These are phyloP conservation scores for Calonectria pauciramosa DNA, from an alignment of 2,329 filamentous ascomycete genomes.

Conservation along the genomic window DNA sequence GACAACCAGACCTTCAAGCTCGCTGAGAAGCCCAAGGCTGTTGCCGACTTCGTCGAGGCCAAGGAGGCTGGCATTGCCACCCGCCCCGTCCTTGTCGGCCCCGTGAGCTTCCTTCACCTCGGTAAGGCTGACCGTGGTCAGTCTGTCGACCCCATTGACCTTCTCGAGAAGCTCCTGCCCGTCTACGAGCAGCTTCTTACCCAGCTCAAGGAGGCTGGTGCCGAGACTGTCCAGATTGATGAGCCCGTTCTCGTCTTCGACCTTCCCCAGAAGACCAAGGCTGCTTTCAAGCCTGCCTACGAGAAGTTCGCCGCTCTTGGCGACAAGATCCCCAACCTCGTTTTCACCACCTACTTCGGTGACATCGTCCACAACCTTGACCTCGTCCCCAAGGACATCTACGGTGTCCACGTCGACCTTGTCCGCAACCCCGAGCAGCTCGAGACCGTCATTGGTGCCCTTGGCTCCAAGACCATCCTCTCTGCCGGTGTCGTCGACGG, in stretches of 20 bases:
- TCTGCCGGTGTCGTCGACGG: constrained; percentile 98
- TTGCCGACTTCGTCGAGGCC: constrained; percentile 94
- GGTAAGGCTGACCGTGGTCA: constrained; percentile 98
- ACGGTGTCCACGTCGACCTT: constrained; percentile 94
- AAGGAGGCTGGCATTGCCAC: constrained; percentile 96
- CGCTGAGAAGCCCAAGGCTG: constrained; percentile 88
- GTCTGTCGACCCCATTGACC: constrained; percentile 91
- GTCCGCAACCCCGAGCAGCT: constrained; percentile 99
- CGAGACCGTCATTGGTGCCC: constrained; percentile 82
- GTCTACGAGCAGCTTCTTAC: constrained; percentile 93
- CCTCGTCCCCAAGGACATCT: constrained; percentile 81
- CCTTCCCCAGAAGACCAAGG: constrained; percentile 89
- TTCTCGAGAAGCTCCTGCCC: constrained; percentile 93
- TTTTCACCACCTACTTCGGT: constrained; percentile 98
- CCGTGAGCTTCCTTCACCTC: constrained; percentile 97
- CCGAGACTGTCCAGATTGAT: constrained; percentile 97
- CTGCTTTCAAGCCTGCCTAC: constrained; percentile 97
- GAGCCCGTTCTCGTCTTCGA: constrained; percentile 98
- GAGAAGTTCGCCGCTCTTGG: constrained; percentile 86
- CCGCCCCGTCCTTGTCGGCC: constrained; percentile 93
- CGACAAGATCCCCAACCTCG: constrained; percentile 85
- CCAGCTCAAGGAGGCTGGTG: constrained; percentile 96
- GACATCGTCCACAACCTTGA: constrained; percentile 99
- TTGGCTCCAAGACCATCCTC: constrained; percentile 90
- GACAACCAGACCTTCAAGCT: constrained; percentile 98